Conservation (phyloP, 2,329 filamentous ascomycete genomes). For the Sclerotinia subarctica region DNA sequence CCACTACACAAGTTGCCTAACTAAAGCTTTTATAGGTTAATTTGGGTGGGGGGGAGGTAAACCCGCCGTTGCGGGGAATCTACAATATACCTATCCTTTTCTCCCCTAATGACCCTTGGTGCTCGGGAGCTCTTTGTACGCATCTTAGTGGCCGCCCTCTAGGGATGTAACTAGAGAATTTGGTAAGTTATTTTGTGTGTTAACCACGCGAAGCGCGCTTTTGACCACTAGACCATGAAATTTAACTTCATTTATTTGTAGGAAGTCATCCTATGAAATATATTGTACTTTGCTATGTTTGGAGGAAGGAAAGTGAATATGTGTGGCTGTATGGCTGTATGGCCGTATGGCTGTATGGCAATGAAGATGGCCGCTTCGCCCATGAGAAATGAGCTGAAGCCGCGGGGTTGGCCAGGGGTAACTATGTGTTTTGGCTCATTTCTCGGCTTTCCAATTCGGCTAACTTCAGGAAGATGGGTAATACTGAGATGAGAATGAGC, state of each 20-base stretch:
- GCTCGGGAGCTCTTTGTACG: background rate
- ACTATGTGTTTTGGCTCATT: background rate
- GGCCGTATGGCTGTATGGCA: background rate
- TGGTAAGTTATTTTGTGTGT: background rate
- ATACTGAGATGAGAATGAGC: background rate
- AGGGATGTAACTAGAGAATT: background rate
- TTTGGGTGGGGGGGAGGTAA: background rate
- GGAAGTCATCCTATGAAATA: background rate
- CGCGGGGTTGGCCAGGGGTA: background rate
- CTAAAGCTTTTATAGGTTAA: constrained; percentile 10
- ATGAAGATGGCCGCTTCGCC: background rate
- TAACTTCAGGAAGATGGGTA: no score
- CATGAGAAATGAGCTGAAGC: background rate
- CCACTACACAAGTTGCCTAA: constrained; percentile 11
- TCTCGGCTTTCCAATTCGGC: background rate
- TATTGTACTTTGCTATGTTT: background rate
- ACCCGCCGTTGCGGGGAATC: background rate
- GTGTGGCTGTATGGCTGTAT: background rate
- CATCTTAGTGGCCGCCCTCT: constrained; percentile 11
- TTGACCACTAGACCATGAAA: constrained; percentile 15
- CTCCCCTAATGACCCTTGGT: background rate
- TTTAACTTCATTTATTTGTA: constrained; percentile 8
- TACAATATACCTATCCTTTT: constrained; percentile 9
- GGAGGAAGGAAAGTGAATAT: background rate
- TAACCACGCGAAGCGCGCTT: background rate